Conservation (phyloP, 2,329 filamentous ascomycete species). For the Aspergillus eucalypticola region DNA sequence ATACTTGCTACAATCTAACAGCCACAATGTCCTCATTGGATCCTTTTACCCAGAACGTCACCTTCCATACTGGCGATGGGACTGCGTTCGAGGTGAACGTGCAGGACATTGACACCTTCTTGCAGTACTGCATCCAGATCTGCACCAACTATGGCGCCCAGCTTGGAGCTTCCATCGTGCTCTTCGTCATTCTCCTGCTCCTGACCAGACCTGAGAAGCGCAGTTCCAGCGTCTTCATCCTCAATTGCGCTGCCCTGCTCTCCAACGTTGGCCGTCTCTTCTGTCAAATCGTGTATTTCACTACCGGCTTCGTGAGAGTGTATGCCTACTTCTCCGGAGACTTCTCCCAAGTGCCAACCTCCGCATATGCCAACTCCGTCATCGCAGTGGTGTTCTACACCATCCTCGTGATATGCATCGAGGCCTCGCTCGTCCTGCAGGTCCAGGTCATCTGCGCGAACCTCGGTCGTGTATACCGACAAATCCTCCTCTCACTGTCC, state of each 20-base stretch:
- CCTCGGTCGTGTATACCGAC: constrained; percentile 44
- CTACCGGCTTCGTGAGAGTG: constrained; percentile 60
- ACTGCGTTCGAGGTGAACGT: constrained; percentile 45
- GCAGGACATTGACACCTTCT: constrained; percentile 46
- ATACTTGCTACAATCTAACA: not conserved
- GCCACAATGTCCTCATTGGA: constrained; percentile 40
- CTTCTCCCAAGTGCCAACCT: constrained; percentile 49
- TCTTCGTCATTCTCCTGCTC: constrained; percentile 66
- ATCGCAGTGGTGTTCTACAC: constrained; percentile 52
- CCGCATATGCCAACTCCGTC: constrained; percentile 51
- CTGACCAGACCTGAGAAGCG: constrained; percentile 69
- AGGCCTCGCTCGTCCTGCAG: constrained; percentile 63
- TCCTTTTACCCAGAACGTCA: constrained; percentile 55
- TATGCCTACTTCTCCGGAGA: constrained; percentile 63
- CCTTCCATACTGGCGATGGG: constrained; percentile 49
- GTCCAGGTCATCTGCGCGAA: constrained; percentile 63
- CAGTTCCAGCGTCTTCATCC: constrained; percentile 61
- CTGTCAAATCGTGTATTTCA: constrained; percentile 54
- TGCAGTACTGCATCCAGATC: constrained; percentile 50
- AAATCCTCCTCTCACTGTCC: constrained; percentile 51
- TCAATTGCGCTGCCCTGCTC: constrained; percentile 64
- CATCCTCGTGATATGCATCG: constrained; percentile 57
- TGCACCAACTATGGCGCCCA: constrained; percentile 69
- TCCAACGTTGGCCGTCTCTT: constrained; percentile 59
- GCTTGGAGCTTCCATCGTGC: constrained; percentile 66